Percentiles rank a stretch among this genome's conserved stretches.
Conservation (phyloP, 495 filamentous ascomycete genomes). For the Tetracladium marchalianum region DNA sequence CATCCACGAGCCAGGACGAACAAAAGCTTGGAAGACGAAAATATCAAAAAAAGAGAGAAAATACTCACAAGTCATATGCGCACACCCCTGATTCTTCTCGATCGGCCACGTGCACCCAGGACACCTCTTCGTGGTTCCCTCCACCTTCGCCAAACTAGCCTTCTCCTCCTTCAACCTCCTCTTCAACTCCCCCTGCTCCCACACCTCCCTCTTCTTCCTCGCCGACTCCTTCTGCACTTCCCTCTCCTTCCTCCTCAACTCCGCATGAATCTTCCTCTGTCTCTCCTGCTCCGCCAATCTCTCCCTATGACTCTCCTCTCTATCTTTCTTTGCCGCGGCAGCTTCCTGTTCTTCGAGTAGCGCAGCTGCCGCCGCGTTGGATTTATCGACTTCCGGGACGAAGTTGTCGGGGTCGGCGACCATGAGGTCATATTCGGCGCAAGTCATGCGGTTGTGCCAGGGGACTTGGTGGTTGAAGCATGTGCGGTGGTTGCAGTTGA, state of each 20-base stretch:
- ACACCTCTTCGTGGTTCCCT: constrained; percentile 4
- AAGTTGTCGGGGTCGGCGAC: constrained; percentile 2
- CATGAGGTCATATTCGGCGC: constrained; percentile 9
- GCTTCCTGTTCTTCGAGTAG: neutral
- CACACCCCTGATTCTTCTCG: constrained; percentile 8
- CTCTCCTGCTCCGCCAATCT: constrained; percentile 1
- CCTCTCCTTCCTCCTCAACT: neutral
- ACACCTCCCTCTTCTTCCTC: constrained; percentile 1
- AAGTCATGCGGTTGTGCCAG: constrained; percentile 6
- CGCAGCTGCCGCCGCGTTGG: neutral
- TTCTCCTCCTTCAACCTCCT: neutral
- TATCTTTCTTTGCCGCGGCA: neutral
- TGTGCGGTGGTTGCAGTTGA: constrained; percentile 4
- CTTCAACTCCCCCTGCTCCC: neutral
- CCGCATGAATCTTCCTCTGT: neutral
- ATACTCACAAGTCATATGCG: constrained; percentile 10
- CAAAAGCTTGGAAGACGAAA: neutral
- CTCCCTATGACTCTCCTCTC: neutral
- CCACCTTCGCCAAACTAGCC: constrained; percentile 1
- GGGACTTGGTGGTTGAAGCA: constrained; percentile 6
- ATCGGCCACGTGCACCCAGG: constrained; percentile 8
- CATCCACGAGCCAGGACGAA: neutral
- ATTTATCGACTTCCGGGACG: neutral
- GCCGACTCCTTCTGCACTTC: neutral
- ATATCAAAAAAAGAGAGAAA: neutral